These are phyloP conservation scores for Chaetomium globosum DNA, from an alignment of 2,329 filamentous ascomycete species.

Conservation along the genomic window DNA sequence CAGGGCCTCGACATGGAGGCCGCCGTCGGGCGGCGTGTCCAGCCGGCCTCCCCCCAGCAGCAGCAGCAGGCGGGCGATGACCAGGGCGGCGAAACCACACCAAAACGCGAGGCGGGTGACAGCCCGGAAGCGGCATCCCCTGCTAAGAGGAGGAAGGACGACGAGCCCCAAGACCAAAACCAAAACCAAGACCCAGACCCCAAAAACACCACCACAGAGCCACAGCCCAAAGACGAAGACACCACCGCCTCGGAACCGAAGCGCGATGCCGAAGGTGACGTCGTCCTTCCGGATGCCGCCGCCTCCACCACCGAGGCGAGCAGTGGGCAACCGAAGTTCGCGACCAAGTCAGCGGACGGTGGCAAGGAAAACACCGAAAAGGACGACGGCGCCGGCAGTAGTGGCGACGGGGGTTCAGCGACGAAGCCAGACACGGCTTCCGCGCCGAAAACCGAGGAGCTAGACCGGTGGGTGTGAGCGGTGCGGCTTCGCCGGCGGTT, in stretches of 20 bases:
- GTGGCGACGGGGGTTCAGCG: background rate
- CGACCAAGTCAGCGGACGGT: background rate
- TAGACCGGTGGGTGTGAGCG: conserved; percentile 3
- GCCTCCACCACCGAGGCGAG: background rate
- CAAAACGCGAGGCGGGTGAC: conserved; percentile 59
- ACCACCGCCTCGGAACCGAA: background rate
- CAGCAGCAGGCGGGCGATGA: conserved; percentile 38
- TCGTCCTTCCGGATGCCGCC: conserved; percentile 22
- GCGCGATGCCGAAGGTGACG: conserved; percentile 28
- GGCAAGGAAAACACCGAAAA: background rate
- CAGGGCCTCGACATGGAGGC: conserved; percentile 63
- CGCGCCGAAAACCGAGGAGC: background rate
- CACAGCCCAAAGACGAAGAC: conserved; percentile 12
- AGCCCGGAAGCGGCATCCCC: conserved; percentile 44
- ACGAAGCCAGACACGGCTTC: background rate
- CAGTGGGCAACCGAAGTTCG: background rate
- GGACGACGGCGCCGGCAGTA: background rate
- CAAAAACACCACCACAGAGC: background rate
- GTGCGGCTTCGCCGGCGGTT: background rate
- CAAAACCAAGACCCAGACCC: background rate
- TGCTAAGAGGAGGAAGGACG: conserved; percentile 56
- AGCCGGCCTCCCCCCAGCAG: conserved; percentile 30
- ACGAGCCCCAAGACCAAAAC: conserved; percentile 26
- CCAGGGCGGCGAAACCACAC: conserved; percentile 41
- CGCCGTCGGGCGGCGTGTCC: conserved; percentile 56